Evolutionary conservation across 2,329 filamentous ascomycete species (phyloP).

Genomic region (Botrytis aclada): DNA sequence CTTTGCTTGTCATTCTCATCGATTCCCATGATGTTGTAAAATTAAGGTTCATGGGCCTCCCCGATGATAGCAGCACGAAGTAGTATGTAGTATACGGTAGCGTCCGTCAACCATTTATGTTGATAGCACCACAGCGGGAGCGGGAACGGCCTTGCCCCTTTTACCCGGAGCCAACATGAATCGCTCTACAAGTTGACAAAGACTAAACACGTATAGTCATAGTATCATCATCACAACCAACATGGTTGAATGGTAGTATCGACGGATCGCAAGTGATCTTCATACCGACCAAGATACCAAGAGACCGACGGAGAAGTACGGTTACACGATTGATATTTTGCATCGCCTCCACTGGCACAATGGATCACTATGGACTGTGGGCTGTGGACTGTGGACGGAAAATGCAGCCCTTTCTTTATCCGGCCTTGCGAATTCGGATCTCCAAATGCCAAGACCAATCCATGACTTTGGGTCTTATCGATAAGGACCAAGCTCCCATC

Average conservation of each 20-base stretch:
- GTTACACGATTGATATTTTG: background rate
- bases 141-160: background rate
- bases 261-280: background rate
- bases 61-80: background rate
- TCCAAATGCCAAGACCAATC: background rate
- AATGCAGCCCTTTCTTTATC: background rate
- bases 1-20: background rate
- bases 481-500: background rate
- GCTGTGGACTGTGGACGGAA: background rate
- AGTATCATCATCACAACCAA: background rate
- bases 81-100: too few relatives aligned
- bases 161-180: background rate
- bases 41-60: background rate
- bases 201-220: background rate
- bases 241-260: background rate
- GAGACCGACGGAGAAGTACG: background rate
- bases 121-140: background rate
- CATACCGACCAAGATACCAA: background rate
- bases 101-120: too few relatives aligned
- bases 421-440: conserved; percentile 3
- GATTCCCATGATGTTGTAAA: background rate
- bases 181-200: background rate
- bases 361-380: background rate
- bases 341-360: background rate
- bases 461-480: conserved; percentile 3